phyloP scores from a whole-genome alignment of 108 stramenopile species.

The Schizochytrium sp. region DNA sequence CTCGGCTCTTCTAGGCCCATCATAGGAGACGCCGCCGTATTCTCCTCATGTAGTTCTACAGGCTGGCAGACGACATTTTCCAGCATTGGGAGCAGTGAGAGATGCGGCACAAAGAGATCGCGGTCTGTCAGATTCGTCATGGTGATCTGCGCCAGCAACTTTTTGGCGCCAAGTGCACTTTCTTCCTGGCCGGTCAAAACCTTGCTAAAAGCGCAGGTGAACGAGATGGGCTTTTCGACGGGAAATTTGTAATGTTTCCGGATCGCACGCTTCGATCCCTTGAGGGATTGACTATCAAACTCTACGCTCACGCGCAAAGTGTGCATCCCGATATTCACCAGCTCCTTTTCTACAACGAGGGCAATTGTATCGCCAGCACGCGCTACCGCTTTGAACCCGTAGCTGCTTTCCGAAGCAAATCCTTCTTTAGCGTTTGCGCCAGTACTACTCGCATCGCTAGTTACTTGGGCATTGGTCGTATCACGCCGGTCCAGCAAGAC shows the following conservation, averaged over 20 bases:
- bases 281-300: neutral
- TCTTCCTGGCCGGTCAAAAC: neutral
- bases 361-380: neutral
- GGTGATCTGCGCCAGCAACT: neutral
- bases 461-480: neutral
- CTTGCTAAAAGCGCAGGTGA: neutral
- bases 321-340: neutral
- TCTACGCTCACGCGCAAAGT: neutral
- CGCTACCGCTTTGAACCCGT: neutral
- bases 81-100: neutral
- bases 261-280: neutral
- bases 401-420: neutral
- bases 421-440: too few species aligned
- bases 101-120: neutral
- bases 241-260: neutral
- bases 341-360: neutral
- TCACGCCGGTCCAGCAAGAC: neutral
- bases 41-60: neutral
- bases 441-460: neutral
- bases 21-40: neutral
- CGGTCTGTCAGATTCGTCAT: neutral
- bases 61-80: neutral
- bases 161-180: neutral
- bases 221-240: neutral
- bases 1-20: neutral